These are phyloP conservation scores for Cutaneotrichosporon sp. DNA, from an alignment of 1,284 basidiomycete genomes.

Conservation along the genomic window DNA sequence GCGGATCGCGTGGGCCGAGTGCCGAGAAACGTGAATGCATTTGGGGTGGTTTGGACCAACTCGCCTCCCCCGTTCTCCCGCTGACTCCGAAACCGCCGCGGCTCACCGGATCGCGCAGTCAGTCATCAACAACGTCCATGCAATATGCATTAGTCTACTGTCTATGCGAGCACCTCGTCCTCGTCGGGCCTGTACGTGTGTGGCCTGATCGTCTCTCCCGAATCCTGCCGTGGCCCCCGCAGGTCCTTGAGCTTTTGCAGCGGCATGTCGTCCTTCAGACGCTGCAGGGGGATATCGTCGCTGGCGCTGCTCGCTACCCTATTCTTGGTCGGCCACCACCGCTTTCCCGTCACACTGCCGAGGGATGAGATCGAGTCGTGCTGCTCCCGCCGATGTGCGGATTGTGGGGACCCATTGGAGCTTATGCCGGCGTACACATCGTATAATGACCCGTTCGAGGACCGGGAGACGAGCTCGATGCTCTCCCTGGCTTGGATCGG, in stretches of 20 bases:
- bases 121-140: neutral
- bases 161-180: neutral
- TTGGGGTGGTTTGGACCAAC: no score
- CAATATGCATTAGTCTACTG: neutral
- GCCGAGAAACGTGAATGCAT: no score
- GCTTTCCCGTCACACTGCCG: constrained; percentile 1
- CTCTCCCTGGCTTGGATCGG: neutral
- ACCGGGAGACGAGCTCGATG: constrained; percentile 1
- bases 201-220: constrained; percentile 6
- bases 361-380: constrained; percentile 8
- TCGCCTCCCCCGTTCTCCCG: neutral
- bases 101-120: neutral
- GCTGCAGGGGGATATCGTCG: constrained; percentile 2
- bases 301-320: constrained; percentile 3
- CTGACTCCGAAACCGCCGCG: neutral
- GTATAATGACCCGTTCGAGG: neutral
- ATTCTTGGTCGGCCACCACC: constrained; percentile 27
- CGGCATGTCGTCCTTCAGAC: neutral
- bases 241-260: constrained; percentile 1
- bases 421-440: neutral
- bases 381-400: constrained; percentile 12
- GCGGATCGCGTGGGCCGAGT: no score
- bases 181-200: neutral
- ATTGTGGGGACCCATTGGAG: neutral
- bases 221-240: constrained; percentile 4